Base-by-base conservation (phyloP, 805 yeast species). In the Lachancea sp. region DNA sequence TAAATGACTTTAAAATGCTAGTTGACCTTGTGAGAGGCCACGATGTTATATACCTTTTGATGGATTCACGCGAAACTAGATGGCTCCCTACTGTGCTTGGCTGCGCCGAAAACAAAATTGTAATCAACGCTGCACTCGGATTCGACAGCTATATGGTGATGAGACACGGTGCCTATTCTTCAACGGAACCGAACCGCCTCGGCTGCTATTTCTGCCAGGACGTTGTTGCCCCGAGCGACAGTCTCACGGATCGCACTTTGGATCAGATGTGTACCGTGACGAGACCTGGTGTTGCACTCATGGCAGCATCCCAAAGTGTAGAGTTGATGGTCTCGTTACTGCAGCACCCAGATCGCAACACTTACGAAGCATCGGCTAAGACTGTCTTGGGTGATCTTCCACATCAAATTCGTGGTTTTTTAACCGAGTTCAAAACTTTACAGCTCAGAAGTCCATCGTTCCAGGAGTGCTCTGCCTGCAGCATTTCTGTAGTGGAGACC, bases 191-290 rank as follows among this genome's bases (percentile, higher is more conserved):
- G 11, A 53, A 58, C 1, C 69, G 82, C 32, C 63, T 90, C 36
- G 99, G 99, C 0, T 93, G 99, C 63, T 93, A 93, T 66, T 93
- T 84, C 63, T 93, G 99, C 65, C 87, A 88, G 60, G 99, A 93
- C 60, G 90, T 93, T 8, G 88, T 88, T 42, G 98, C 97, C 0
- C 99, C 99, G 0, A 71, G 79, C 2, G 95, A 93, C 60, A 83
- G 95, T 47, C 66, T 87, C n/a, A 73, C 86, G 0, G 95, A 89
- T 57, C 72, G 95, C 42, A 85, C 97, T 0, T 68, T 93, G 46
- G 99, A 93, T 65, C 98, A 93, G 64, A 93, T 93, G 97, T 93
- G 99, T 59, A 93, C 99, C 0, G 99, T 93, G 1, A 93, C 99
- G 0, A 72, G 99, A 34, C 98, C 99, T 0, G 99, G 99, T 0